Evolutionary conservation across 352 stramenopile genomes (phyloP), one percentile per base, ranked within the genome.

Genomic region (Globisporangium paroecandrum): DNA sequence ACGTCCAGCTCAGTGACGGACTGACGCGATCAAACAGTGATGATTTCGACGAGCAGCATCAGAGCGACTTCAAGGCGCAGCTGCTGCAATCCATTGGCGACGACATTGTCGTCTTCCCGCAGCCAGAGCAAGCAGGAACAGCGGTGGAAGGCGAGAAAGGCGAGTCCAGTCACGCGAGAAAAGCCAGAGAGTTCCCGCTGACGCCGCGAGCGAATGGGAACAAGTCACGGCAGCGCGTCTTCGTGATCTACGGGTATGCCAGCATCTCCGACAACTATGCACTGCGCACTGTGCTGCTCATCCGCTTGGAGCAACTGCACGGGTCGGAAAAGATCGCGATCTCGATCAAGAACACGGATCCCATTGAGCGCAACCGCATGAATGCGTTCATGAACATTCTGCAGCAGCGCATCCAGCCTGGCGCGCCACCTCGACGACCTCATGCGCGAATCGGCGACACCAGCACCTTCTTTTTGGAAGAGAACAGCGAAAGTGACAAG

Each of bases 331-430:
- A 91, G 65, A 78, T 93, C 53, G 76, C 72, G 6, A 79, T 93
- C 51, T 73, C 75, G 0, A 71, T 93, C 27, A 89, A 89, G 68
- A 91, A 86, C 47, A 93, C 85, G 15, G 83, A 91, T 41, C 85
- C 82, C 4, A 66, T 90, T 13, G 73, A 84, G 43, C 77, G 74
- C n/a, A 72, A 70, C 18, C 64, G 73, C 46, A 76, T 91, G 65
- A 62, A 80, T 9, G 69, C 74, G 36, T 91, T 91, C 63, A 53
- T 90, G 67, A 69, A 60, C 4, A 66, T 87, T 22, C 58, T 93
- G 22, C 81, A 91, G 65, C 82, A 90, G 51, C 77, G 79, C 0
- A 84, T 93, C 34, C 83, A 91, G 63, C 85, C 85, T 0, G 73
- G 65, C 0, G 76, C 69, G 22, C 71, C 78, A 0, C 85, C 85